These are phyloP conservation scores for Dryadomyces quercus-mongolicae DNA, from an alignment of 2,329 filamentous ascomycete genomes.

Conservation along the genomic window DNA sequence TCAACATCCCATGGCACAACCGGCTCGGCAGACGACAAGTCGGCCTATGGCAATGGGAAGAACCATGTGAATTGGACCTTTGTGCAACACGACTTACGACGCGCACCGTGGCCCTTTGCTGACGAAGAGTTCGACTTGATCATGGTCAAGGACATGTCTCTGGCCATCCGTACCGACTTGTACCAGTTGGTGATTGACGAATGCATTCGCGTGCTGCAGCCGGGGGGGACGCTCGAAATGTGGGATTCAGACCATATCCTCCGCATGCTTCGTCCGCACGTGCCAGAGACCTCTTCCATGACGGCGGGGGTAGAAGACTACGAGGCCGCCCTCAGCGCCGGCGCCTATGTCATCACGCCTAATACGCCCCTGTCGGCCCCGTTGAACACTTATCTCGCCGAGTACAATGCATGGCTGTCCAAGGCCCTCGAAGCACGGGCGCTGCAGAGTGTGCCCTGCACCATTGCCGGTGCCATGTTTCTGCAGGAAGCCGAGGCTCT, in stretches of 20 bases:
- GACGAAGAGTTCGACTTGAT: conserved; percentile 77
- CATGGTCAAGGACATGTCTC: conserved; percentile 73
- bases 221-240: conserved; percentile 70
- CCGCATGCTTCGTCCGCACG: conserved; percentile 70
- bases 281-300: conserved; percentile 36
- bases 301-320: conserved; percentile 35
- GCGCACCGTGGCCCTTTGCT: conserved; percentile 63
- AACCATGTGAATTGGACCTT: conserved; percentile 67
- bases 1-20: background rate
- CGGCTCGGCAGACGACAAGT: background rate
- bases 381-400: conserved; percentile 68
- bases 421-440: conserved; percentile 62
- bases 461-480: conserved; percentile 61
- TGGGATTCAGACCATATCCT: conserved; percentile 85
- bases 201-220: conserved; percentile 61
- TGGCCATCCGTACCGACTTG: conserved; percentile 48
- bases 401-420: conserved; percentile 74
- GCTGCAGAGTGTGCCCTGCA: conserved; percentile 65
- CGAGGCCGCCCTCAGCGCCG: conserved; percentile 53
- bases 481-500: conserved; percentile 69
- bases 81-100: conserved; percentile 74
- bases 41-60: conserved; percentile 35
- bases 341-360: conserved; percentile 70
- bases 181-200: conserved; percentile 53
- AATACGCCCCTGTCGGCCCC: conserved; percentile 73